Base-by-base conservation (phyloP, 2,329 filamentous ascomycete genomes). In the Fusarium coffeatum region DNA sequence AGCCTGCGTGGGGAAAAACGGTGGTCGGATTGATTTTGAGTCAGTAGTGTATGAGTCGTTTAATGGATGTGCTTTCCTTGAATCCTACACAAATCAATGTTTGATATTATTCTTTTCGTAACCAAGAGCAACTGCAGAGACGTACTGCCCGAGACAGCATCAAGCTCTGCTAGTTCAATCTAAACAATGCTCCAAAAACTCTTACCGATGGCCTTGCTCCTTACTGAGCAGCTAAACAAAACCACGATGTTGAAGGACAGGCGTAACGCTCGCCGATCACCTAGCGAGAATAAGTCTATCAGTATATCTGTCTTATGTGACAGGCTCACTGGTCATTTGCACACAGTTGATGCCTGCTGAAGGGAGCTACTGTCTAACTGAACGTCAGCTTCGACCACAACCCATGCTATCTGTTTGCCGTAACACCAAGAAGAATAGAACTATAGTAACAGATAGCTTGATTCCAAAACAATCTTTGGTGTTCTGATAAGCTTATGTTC, bases 131-230 rank as follows among this genome's bases (percentile, higher is more conserved):
- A n/a, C n/a, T 32, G 13, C 0, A 37, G 18, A 11, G 34, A 11
- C 18, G 18, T 7, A 11, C 11, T 6, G 4, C 9, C 10, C 16
- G 9, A 37, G 16, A n/a, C 9, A 18, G 2, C 0, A 0, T 4
- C 7, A 12, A n/a, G 18, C 3, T n/a, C 6, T 37, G 6, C 18
- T n/a, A 11, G 34, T 37, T 12, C 34, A n/a, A 18, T 37, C 18
- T 37, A n/a, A 37, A 37, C 10, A 37, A n/a, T n/a, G 10, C 18
- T 37, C 3, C 18, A 7, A 15, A 16, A 32, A 2, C 3, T 32
- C 30, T 32, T 3, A 5, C 13, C 8, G 30, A 16, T 32, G 7
- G 13, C 15, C 30, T 15, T 7, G 8, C n/a, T 7, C 30, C 13
- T 15, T 32, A 32, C 13, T 15, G 30, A 11, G 9, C 34, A n/a